Conservation (phyloP, 805 yeast genomes). For the Millerozyma acaciae region DNA sequence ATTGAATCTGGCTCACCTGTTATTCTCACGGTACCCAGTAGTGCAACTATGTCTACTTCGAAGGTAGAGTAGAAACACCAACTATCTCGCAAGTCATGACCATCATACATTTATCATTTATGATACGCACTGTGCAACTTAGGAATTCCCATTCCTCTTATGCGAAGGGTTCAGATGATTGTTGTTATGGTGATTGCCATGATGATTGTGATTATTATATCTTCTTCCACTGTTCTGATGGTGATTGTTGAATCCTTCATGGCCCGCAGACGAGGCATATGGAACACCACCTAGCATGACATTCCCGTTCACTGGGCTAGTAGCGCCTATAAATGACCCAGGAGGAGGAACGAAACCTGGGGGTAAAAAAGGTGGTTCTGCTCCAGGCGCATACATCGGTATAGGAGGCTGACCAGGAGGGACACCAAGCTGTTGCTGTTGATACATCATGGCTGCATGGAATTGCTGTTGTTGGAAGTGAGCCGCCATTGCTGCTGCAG, state of each 20-base stretch:
- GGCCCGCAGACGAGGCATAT: slow-evolving; percentile 7
- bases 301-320: slow-evolving; percentile 28
- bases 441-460: slow-evolving; percentile 37
- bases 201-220: slow-evolving; percentile 9
- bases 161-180: neutral
- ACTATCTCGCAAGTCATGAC: too few relatives aligned
- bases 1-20: too few relatives aligned
- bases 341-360: slow-evolving; percentile 36
- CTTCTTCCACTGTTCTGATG: slow-evolving; percentile 14
- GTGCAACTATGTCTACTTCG: too few relatives aligned
- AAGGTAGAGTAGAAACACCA: too few relatives aligned
- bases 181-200: slow-evolving; percentile 1
- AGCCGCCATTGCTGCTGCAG: slow-evolving; percentile 28
- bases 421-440: slow-evolving; percentile 29
- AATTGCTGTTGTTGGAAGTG: slow-evolving; percentile 36
- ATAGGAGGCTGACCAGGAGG: slow-evolving; percentile 35
- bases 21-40: too few relatives aligned
- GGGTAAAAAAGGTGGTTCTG: slow-evolving; percentile 28
- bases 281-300: slow-evolving; percentile 16
- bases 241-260: slow-evolving; percentile 10
- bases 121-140: too few relatives aligned
- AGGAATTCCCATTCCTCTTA: too few relatives aligned
- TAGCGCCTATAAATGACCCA: slow-evolving; percentile 21
- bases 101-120: too few relatives aligned
- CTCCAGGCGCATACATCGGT: slow-evolving; percentile 27